Evolutionary conservation across 75 land plant genomes (phyloP).

Genomic region (Chamaecyparis obtusa): DNA sequence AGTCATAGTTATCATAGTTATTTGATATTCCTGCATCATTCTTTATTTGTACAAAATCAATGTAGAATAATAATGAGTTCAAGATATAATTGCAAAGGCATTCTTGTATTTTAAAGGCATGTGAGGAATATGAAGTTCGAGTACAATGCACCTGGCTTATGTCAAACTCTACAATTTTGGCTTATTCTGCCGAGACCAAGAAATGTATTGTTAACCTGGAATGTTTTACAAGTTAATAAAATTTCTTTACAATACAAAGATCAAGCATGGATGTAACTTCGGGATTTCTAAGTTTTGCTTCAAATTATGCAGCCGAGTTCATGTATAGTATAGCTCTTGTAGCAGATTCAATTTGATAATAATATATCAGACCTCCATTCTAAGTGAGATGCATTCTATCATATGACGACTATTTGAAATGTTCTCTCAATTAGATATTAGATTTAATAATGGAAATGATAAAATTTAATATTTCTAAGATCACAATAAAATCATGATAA

Average conservation of each 20-base stretch:
- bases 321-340: neutral
- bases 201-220: neutral
- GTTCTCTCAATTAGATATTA: neutral
- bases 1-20: neutral
- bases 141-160: neutral
- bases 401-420: too few species aligned
- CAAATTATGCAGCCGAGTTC: neutral
- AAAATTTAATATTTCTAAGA: too few species aligned
- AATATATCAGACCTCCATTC: neutral
- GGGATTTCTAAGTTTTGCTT: neutral
- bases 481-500: too few species aligned
- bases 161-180: neutral
- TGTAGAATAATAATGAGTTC: neutral
- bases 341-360: too few species aligned
- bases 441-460: too few species aligned
- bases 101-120: neutral
- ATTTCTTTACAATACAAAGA: too few species aligned
- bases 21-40: neutral
- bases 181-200: neutral
- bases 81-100: neutral
- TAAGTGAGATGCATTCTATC: neutral
- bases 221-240: neutral
- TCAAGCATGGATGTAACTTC: neutral
- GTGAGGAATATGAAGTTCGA: neutral
- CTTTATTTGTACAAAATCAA: neutral